Evolutionary conservation across 495 filamentous ascomycete genomes (phyloP), one percentile per base, ranked within the genome.

Genomic region (Penicillium silybi): DNA sequence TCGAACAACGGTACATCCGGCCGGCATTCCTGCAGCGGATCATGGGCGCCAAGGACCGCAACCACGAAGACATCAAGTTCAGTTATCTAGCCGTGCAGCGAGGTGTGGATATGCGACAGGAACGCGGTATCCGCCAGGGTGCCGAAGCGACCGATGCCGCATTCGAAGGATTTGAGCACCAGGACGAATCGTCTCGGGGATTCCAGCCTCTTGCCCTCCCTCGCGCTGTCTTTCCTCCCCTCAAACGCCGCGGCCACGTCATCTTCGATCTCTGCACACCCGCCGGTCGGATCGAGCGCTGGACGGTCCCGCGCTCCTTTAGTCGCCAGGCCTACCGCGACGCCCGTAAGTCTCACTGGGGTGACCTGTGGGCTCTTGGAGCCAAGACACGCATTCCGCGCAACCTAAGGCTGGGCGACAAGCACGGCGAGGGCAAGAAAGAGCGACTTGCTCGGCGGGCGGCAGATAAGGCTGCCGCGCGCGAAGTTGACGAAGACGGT

Each of bases 331-430:
- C 89, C 3, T 97, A 88, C 72, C 86, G 85, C 40, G 95, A 98
- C 62, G 95, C 95, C 23, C 83, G 92, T 50, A 98, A 98, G 66
- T 79, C 86, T 0, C 67, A 67, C 34, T 97, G 93, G 93, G 93
- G 95, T 39, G 93, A 98, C 67, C 72, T 97, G 17, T 98, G 93
- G 93, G 90, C 91, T 6, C 75, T 98, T 3, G 95, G 92, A 0
- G 92, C 91, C 6, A 98, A 97, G 80, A 95, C 89, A 0, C 77
- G 89, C 38, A 78, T 85, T 1, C 56, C 57, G 3, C 73, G 87
- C 50, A 77, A 70, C 35, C 63, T 89, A 40, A 81, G 83, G 25
- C 72, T 90, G 2, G 85, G 86, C 10, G 67, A 75, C 51, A 80
- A 82, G 59, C 67, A 80, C 46, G 80, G 71, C n/a, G 73, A 78